Evolutionary conservation across 495 filamentous ascomycete species (phyloP).

Genomic region (Aspergillus ostianus): DNA sequence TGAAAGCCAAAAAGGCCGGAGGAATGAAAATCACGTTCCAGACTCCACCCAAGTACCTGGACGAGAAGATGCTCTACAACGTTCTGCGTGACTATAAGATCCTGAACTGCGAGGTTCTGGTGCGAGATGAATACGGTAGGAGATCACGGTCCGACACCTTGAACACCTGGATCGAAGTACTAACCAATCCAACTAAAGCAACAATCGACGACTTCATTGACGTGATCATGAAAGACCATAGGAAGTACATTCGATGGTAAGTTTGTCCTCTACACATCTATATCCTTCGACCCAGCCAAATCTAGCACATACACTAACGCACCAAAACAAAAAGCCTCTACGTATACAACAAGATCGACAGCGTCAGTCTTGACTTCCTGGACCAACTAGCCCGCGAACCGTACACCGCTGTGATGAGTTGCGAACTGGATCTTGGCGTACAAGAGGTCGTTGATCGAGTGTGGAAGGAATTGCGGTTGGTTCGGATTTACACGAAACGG

Average conservation of each 20-base stretch:
- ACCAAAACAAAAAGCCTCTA: conserved; percentile 63
- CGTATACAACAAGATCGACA: conserved; percentile 99
- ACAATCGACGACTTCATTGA: conserved; percentile 99
- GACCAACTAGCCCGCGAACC: conserved; percentile 89
- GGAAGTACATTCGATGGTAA: conserved; percentile 90
- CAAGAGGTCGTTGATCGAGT: conserved; percentile 92
- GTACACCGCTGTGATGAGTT: conserved; percentile 94
- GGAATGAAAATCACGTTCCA: conserved; percentile 99
- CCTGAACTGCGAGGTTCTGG: conserved; percentile 93
- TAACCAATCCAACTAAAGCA: conserved; percentile 40
- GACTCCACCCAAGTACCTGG: conserved; percentile 79
- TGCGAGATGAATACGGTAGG: conserved; percentile 85
- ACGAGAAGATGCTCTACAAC: conserved; percentile 97
- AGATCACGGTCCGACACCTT: neutral
- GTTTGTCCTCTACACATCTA: neutral
- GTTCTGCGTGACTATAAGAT: conserved; percentile 98
- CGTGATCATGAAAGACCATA: conserved; percentile 97
- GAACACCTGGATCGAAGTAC: conserved; percentile 8
- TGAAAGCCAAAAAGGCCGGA: conserved; percentile 96
- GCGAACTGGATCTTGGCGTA: conserved; percentile 95
- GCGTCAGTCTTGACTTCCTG: conserved; percentile 87
- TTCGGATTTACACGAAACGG: conserved; percentile 94
- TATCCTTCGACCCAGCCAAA: neutral
- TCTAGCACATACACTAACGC: conserved; percentile 8
- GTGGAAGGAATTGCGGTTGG: conserved; percentile 90